phyloP scores from a whole-genome alignment of 2,329 filamentous ascomycete species.

The Epichloe sylvatica region DNA sequence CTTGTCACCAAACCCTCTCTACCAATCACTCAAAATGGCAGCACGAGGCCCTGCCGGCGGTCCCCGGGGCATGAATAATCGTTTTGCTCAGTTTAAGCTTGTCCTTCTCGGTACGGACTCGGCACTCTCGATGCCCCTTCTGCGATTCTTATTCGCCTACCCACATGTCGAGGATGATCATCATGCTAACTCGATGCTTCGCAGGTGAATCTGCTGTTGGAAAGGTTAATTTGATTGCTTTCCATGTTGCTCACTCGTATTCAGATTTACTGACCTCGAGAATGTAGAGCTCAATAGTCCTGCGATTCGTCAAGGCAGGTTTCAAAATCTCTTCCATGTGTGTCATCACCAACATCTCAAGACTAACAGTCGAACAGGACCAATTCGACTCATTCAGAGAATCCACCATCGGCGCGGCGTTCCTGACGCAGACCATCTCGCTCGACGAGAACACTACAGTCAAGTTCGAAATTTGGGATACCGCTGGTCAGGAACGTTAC shows the following conservation, averaged over 20 bases:
- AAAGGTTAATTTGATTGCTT: conserved; percentile 50
- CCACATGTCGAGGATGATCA: neutral
- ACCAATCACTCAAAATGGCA: conserved; percentile 49
- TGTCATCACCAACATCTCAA: neutral
- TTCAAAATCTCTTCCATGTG: neutral
- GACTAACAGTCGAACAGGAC: conserved; percentile 43
- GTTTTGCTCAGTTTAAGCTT: conserved; percentile 98
- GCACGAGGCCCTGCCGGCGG: conserved; percentile 56
- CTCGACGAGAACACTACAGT: conserved; percentile 96
- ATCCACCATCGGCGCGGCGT: conserved; percentile 95
- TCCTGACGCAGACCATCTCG: conserved; percentile 96
- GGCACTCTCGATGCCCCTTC: neutral
- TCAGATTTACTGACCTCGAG: conserved; percentile 9
- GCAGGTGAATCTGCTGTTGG: conserved; percentile 94
- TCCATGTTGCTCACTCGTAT: conserved; percentile 1
- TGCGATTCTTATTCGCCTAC: neutral
- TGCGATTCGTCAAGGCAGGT: conserved; percentile 91
- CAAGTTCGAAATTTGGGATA: conserved; percentile 99
- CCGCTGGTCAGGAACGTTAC: conserved; percentile 94
- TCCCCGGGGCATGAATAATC: conserved; percentile 54
- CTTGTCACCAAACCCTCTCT: neutral
- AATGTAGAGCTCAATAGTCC: conserved; percentile 81
- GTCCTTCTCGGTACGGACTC: conserved; percentile 73
- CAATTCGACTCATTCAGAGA: conserved; percentile 97
- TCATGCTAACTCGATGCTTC: conserved; percentile 8